These are phyloP conservation scores for Collybia nuda DNA, from an alignment of 768 basidiomycete genomes.

Conservation along the genomic window DNA sequence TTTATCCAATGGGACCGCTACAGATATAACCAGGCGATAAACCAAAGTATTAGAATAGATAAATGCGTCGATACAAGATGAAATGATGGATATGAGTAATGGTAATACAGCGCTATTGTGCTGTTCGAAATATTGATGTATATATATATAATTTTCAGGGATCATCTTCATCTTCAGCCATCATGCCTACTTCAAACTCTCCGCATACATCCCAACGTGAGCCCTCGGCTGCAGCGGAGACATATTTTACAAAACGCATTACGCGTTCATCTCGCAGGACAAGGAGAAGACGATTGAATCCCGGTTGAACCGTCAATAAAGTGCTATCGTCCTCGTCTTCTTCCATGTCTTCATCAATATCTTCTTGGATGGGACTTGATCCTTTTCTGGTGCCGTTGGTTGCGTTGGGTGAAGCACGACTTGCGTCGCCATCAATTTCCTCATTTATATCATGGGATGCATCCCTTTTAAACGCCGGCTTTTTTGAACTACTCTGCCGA, in stretches of 20 bases:
- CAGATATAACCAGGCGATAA: background rate
- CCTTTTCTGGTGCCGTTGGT: constrained; percentile 9
- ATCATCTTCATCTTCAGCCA: constrained; percentile 58
- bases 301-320: constrained; percentile 82
- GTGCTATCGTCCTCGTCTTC: constrained; percentile 77
- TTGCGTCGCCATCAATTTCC: background rate
- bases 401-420: background rate
- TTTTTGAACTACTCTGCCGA: constrained; percentile 58
- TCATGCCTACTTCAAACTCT: constrained; percentile 90
- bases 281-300: constrained; percentile 85
- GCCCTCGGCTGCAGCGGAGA: constrained; percentile 84
- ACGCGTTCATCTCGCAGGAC: constrained; percentile 92
- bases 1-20: background rate
- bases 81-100: background rate
- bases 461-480: constrained; percentile 20
- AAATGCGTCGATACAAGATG: background rate
- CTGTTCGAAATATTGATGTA: background rate
- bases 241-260: constrained; percentile 94
- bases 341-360: constrained; percentile 41
- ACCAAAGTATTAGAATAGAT: background rate
- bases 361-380: constrained; percentile 20
- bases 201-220: constrained; percentile 93
- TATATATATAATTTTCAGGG: background rate
- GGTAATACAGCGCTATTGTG: background rate
- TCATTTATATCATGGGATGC: constrained; percentile 8